phyloP scores from a whole-genome alignment of 306 rosid species.

The Medicago ruthenica region DNA sequence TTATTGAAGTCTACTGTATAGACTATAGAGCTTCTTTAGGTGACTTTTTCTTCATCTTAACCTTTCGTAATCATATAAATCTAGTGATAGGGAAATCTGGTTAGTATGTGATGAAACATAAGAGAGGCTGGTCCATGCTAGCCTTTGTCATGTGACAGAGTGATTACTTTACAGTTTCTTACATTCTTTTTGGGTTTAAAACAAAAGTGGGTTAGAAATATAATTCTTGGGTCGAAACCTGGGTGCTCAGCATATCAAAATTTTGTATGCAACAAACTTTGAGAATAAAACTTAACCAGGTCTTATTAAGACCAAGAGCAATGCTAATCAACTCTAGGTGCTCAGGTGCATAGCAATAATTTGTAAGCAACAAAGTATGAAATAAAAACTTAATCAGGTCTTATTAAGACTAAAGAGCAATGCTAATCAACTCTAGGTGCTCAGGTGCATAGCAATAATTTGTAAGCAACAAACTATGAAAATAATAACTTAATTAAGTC shows the following conservation, averaged over 20 bases:
- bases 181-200: neutral
- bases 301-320: too few species aligned
- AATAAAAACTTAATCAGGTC: too few species aligned
- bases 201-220: neutral
- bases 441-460: too few species aligned
- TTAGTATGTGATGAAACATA: neutral
- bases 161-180: neutral
- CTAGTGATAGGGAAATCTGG: neutral
- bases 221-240: neutral
- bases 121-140: neutral
- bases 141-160: neutral
- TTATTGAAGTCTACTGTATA: neutral
- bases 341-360: neutral
- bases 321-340: too few species aligned
- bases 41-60: neutral
- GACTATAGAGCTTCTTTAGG: neutral
- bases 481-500: too few species aligned
- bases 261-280: too few species aligned
- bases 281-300: too few species aligned
- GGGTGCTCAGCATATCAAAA: too few species aligned
- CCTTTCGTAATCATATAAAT: neutral
- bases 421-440: too few species aligned
- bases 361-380: neutral
- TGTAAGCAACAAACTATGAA: too few species aligned
- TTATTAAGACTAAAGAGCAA: too few species aligned